Conservation (phyloP, 257 asterid species). For the Osmanthus fragrans region DNA sequence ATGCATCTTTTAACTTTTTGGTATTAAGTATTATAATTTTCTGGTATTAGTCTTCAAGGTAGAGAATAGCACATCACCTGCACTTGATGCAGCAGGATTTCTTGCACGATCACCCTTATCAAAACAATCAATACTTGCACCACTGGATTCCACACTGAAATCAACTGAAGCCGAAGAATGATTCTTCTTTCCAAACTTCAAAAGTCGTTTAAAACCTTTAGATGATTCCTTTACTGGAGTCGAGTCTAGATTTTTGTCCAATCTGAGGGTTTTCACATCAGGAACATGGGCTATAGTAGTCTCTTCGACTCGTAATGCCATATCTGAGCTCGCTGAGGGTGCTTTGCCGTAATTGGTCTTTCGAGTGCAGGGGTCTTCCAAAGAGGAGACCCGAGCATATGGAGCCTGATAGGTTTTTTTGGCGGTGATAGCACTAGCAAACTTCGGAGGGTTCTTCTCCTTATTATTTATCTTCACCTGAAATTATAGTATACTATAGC, state of each 20-base stretch:
- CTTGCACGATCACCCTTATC: slow-evolving; percentile 40
- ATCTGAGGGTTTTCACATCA: slow-evolving; percentile 39
- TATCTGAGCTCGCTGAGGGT: slow-evolving; percentile 27
- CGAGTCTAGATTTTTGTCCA: slow-evolving; percentile 44
- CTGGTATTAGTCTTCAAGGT: background rate
- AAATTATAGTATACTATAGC: slow-evolving; percentile 14
- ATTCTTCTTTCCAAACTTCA: slow-evolving; percentile 87
- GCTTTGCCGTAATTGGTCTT: slow-evolving; percentile 48
- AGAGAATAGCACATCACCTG: slow-evolving; percentile 54
- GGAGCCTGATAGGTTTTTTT: slow-evolving; percentile 61
- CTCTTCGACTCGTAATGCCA: slow-evolving; percentile 27
- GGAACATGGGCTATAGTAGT: slow-evolving; percentile 46
- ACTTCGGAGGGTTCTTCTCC: slow-evolving; percentile 40
- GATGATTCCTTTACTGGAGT: slow-evolving; percentile 62
- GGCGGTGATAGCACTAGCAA: slow-evolving; percentile 22
- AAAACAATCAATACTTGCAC: slow-evolving; percentile 42
- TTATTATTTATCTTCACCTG: slow-evolving; percentile 44
- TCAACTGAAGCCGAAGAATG: slow-evolving; percentile 56
- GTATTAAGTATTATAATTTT: background rate
- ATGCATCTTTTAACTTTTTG: background rate
- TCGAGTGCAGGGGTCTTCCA: slow-evolving; percentile 61
- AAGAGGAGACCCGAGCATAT: slow-evolving; percentile 65
- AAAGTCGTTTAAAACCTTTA: slow-evolving; percentile 74
- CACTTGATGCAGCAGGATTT: slow-evolving; percentile 48
- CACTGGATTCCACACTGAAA: slow-evolving; percentile 63